phyloP scores from a whole-genome alignment of 169 alveolate species.

The Plasmodium billcollinsi region DNA sequence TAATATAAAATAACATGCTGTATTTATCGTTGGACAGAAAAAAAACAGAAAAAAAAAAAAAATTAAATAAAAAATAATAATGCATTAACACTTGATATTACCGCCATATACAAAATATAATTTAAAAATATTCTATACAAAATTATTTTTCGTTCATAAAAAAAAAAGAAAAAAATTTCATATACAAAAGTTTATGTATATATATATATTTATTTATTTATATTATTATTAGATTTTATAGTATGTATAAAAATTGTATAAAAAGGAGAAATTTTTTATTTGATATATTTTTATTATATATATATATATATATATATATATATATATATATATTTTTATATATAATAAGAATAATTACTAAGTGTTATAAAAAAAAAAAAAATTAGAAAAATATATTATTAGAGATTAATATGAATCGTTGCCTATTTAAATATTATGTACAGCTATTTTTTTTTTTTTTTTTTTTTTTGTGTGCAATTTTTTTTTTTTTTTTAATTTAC shows the following conservation, averaged over 20 bases:
- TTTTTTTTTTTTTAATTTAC: constrained; percentile 68
- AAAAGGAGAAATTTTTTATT: constrained; percentile 3
- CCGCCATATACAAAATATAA: too few relatives aligned
- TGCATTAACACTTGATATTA: too few relatives aligned
- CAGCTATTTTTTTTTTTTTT: constrained; percentile 55
- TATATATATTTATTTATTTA: too few relatives aligned
- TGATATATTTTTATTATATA: background rate
- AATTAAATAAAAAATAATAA: too few relatives aligned
- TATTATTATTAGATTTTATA: too few relatives aligned
- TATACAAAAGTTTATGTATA: too few relatives aligned
- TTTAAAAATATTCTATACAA: too few relatives aligned
- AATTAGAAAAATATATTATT: constrained; percentile 20
- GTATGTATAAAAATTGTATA: background rate
- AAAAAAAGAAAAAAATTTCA: too few relatives aligned
- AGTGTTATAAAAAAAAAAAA: background rate
- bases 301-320: constrained; percentile 3
- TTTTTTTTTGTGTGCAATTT: constrained; percentile 23
- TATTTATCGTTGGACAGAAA: too few relatives aligned
- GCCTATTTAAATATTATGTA: constrained; percentile 35
- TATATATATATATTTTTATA: constrained; percentile 11
- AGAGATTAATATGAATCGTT: constrained; percentile 51
- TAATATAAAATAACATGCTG: too few relatives aligned
- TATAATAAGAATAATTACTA: background rate
- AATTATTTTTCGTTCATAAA: too few relatives aligned
- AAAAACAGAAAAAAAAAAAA: too few relatives aligned